phyloP scores from a whole-genome alignment of 169 alveolate species.

The Cardiosporidium cionae region DNA sequence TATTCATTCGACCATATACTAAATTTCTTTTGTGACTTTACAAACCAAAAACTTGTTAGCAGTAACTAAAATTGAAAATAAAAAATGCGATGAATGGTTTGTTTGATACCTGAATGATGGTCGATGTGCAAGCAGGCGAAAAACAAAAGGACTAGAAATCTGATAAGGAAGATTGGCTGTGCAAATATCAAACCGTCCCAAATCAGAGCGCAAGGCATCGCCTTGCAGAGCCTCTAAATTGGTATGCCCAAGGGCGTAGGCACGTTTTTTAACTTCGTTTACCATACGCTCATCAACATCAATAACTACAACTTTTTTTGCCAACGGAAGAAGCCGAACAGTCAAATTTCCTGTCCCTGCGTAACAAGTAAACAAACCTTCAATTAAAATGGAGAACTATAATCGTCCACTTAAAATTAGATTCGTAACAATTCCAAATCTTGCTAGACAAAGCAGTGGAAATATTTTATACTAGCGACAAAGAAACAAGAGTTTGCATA shows the following conservation, averaged over 20 bases:
- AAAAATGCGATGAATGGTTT: too few species aligned
- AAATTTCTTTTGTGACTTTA: too few species aligned
- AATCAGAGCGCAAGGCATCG: constrained; percentile 85
- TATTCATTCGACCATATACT: too few species aligned
- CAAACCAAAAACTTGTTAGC: too few species aligned
- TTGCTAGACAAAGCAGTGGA: background rate
- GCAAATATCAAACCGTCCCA: constrained; percentile 94
- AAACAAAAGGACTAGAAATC: constrained; percentile 97
- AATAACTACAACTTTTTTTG: constrained; percentile 92
- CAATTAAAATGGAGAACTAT: background rate
- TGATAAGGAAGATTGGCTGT: constrained; percentile 98
- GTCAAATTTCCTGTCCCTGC: constrained; percentile 93
- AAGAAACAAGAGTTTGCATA: background rate
- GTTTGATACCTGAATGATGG: constrained; percentile 86
- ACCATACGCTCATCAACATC: constrained; percentile 99
- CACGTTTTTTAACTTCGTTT: constrained; percentile 94
- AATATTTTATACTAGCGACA: background rate
- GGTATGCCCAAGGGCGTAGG: constrained; percentile 60
- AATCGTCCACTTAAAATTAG: background rate
- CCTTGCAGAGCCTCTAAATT: constrained; percentile 80
- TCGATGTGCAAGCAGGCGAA: constrained; percentile 90
- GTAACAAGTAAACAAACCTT: background rate
- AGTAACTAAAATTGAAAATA: too few species aligned
- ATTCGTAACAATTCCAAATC: background rate
- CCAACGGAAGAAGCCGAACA: constrained; percentile 83